phyloP scores from a whole-genome alignment of 768 basidiomycete species.

The Rhizopogon vesiculosus region DNA sequence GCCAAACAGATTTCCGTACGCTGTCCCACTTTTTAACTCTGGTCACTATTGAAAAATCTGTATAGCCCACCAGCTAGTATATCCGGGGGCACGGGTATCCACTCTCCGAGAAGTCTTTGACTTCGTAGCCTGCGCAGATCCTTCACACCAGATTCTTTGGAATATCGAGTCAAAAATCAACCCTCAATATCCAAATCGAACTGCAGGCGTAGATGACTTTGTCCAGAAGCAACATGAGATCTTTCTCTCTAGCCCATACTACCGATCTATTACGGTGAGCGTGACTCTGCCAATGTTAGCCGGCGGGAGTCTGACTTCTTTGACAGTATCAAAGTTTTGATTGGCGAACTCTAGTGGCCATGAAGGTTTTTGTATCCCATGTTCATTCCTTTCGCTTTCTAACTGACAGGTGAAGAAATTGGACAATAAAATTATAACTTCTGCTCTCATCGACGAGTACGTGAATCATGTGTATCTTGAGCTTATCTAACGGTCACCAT shows the following conservation, averaged over 20 bases:
- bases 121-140: slow-evolving; percentile 72
- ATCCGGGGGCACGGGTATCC: slow-evolving; percentile 66
- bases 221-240: slow-evolving; percentile 55
- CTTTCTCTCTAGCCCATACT: slow-evolving; percentile 58
- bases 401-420: slow-evolving; percentile 29
- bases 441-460: slow-evolving; percentile 65
- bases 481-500: background rate
- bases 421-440: slow-evolving; percentile 49
- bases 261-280: slow-evolving; percentile 58
- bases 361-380: slow-evolving; percentile 47
- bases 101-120: slow-evolving; percentile 72
- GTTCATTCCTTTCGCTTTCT: background rate
- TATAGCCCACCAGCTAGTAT: slow-evolving; percentile 57
- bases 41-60: background rate
- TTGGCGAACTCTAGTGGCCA: slow-evolving; percentile 69
- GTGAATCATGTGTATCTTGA: slow-evolving; percentile 12
- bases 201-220: slow-evolving; percentile 53
- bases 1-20: slow-evolving; percentile 57
- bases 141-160: slow-evolving; percentile 55
- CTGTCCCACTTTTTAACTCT: background rate
- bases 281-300: background rate
- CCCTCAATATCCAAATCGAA: slow-evolving; percentile 45
- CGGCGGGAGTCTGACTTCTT: background rate
- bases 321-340: slow-evolving; percentile 75
- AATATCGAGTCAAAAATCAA: slow-evolving; percentile 82